These are phyloP conservation scores for Annulohypoxylon moriforme DNA, from an alignment of 495 filamentous ascomycete species.

Conservation along the genomic window DNA sequence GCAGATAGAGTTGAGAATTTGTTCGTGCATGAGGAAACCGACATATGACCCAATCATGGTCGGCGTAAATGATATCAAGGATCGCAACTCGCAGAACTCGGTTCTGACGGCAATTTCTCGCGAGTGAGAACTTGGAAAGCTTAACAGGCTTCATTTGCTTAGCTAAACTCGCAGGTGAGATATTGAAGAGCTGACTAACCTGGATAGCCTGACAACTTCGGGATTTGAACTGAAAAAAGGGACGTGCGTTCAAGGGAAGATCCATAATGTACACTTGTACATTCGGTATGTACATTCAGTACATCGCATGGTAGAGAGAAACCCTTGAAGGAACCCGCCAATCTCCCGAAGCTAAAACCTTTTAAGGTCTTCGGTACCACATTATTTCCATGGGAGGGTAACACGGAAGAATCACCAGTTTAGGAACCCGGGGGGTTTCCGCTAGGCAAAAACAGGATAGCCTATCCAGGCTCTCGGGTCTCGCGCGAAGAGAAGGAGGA, in stretches of 20 bases:
- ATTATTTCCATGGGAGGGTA: background rate
- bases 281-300: too few species aligned
- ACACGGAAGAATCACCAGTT: constrained; percentile 21
- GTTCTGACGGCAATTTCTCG: background rate
- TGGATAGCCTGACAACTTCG: constrained; percentile 2
- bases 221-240: background rate
- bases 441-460: constrained; percentile 29
- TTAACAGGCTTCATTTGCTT: background rate
- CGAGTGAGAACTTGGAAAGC: constrained; percentile 3
- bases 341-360: constrained; percentile 21
- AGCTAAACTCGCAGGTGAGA: background rate
- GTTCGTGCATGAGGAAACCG: background rate
- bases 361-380: constrained; percentile 32
- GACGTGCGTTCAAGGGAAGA: background rate
- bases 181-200: background rate
- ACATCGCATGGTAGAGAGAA: background rate
- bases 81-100: background rate
- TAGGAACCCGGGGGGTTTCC: constrained; percentile 23
- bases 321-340: constrained; percentile 10
- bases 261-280: background rate
- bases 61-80: background rate
- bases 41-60: background rate
- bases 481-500: background rate
- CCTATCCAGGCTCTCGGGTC: constrained; percentile 41
- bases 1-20: background rate